Conservation (phyloP, 2,329 filamentous ascomycete species). For the Clarireedia paspali region DNA sequence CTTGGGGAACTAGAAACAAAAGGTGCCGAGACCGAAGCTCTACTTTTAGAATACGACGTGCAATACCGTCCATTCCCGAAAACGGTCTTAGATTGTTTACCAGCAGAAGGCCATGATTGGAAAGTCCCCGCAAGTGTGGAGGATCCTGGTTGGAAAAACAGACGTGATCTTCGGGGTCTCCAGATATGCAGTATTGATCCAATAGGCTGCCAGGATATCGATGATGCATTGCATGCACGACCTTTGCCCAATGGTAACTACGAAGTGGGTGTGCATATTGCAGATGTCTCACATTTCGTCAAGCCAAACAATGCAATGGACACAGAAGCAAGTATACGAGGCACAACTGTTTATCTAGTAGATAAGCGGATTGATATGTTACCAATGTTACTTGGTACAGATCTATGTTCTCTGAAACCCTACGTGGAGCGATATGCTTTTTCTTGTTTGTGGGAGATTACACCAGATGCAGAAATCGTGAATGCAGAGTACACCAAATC, state of each 20-base stretch:
- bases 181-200: slow-evolving; percentile 97
- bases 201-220: slow-evolving; percentile 92
- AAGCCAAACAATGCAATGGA: slow-evolving; percentile 98
- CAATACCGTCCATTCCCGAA: slow-evolving; percentile 97
- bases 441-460: slow-evolving; percentile 83
- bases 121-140: slow-evolving; percentile 72
- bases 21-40: slow-evolving; percentile 91
- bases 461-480: slow-evolving; percentile 76
- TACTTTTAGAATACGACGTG: slow-evolving; percentile 92
- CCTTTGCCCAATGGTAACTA: slow-evolving; percentile 85
- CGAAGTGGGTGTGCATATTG: slow-evolving; percentile 96
- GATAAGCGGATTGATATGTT: slow-evolving; percentile 99
- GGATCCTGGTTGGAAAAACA: slow-evolving; percentile 79
- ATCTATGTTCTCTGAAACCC: slow-evolving; percentile 92
- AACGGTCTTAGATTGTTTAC: slow-evolving; percentile 87
- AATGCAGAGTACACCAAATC: slow-evolving; percentile 90
- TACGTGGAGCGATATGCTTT: slow-evolving; percentile 94
- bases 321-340: slow-evolving; percentile 83
- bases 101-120: slow-evolving; percentile 88
- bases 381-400: slow-evolving; percentile 89
- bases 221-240: slow-evolving; percentile 88
- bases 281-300: slow-evolving; percentile 98
- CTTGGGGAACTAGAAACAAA: slow-evolving; percentile 93
- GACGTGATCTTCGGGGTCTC: slow-evolving; percentile 75
- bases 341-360: slow-evolving; percentile 94